Evolutionary conservation across 2,329 filamentous ascomycete genomes (phyloP).

Genomic region (Venturia aucupariae): DNA sequence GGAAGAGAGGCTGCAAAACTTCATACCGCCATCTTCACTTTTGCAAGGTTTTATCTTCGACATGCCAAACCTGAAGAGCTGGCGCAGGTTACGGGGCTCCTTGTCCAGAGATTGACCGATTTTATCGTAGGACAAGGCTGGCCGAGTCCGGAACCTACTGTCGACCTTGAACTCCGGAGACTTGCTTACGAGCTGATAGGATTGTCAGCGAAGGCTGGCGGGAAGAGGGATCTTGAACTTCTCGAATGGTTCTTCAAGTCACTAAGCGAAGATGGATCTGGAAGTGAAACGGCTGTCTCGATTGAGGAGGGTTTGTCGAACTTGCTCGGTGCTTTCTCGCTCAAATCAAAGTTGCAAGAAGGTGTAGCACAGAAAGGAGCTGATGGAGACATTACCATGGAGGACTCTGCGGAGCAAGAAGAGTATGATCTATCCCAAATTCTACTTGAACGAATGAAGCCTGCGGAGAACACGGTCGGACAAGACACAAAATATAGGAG

Average conservation of each 20-base stretch:
- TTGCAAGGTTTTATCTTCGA: conserved; percentile 77
- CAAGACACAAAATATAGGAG: conserved; percentile 27
- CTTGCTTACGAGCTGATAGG: conserved; percentile 89
- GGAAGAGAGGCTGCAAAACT: conserved; percentile 11
- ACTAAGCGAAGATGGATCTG: conserved; percentile 66
- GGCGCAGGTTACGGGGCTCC: conserved; percentile 57
- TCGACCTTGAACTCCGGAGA: conserved; percentile 56
- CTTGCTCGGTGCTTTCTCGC: conserved; percentile 50
- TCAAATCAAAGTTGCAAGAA: not conserved
- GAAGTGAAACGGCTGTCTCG: conserved; percentile 67
- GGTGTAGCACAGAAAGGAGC: not conserved
- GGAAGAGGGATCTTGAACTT: conserved; percentile 44
- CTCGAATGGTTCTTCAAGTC: conserved; percentile 77
- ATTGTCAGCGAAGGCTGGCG: conserved; percentile 59
- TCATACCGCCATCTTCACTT: conserved; percentile 28
- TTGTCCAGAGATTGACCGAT: conserved; percentile 39
- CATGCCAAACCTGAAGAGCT: conserved; percentile 57
- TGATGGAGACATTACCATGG: conserved; percentile 7
- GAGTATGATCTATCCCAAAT: conserved; percentile 5
- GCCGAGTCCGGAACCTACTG: conserved; percentile 32
- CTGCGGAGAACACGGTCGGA: conserved; percentile 8
- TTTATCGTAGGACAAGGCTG: conserved; percentile 31
- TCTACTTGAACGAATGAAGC: conserved; percentile 1
- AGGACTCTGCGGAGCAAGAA: conserved; percentile 7
- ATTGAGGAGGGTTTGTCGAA: conserved; percentile 84